A percentile compares a stretch with the other conserved stretches of the same genome.
Evolutionary conservation across 106 monocot genomes (phyloP).

Genomic region (Vanilla planifolia): DNA sequence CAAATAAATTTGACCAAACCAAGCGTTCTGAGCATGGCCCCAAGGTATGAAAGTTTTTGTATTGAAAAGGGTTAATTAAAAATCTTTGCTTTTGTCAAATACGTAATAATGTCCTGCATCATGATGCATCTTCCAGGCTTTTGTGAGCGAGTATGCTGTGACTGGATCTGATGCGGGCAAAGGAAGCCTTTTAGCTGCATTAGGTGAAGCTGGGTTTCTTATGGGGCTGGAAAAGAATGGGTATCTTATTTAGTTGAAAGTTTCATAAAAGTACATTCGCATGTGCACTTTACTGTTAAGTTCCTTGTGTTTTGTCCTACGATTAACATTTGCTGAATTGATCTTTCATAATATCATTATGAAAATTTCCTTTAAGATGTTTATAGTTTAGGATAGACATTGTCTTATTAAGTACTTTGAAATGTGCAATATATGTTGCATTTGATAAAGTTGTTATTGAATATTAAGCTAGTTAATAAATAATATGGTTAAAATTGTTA

Average conservation of each 20-base stretch:
- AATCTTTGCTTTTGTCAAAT: no score
- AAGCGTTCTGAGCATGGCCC: slow-evolving; percentile 68
- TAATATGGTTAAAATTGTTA: no score
- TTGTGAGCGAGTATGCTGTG: slow-evolving; percentile 99
- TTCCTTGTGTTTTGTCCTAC: no score
- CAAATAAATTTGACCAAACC: slow-evolving; percentile 63
- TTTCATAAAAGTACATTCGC: background rate
- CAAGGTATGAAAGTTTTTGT: slow-evolving; percentile 37
- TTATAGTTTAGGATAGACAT: no score
- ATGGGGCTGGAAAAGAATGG: slow-evolving; percentile 94
- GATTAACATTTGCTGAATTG: no score
- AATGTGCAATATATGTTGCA: no score
- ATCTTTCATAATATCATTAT: no score
- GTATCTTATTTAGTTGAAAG: slow-evolving; percentile 19
- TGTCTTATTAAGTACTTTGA: no score
- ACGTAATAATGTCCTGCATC: background rate
- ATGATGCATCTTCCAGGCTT: slow-evolving; percentile 41
- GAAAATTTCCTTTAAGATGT: no score
- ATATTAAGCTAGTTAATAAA: no score
- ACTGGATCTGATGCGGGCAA: slow-evolving; percentile 85
- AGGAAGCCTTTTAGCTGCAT: slow-evolving; percentile 80
- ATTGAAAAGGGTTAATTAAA: background rate
- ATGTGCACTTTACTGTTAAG: no score
- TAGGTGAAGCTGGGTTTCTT: slow-evolving; percentile 93
- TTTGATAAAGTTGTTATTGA: no score